Evolutionary conservation across 169 alveolate genomes (phyloP).

Genomic region (Cryptosporidium ubiquitum): DNA sequence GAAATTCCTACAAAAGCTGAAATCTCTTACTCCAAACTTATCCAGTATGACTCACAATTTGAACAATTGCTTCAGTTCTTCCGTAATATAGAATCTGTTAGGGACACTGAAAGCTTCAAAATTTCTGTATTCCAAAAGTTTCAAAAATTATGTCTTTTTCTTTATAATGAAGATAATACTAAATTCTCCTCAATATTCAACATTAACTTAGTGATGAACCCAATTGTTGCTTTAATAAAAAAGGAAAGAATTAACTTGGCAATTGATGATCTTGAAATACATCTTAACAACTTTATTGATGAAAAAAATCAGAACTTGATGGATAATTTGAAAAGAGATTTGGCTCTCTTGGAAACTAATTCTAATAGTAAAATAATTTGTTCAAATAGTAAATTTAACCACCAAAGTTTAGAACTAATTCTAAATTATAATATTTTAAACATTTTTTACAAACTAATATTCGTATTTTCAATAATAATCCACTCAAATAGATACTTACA

Average conservation of each 20-base stretch:
- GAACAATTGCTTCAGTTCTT: neutral
- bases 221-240: conserved; percentile 27
- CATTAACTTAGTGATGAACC: conserved; percentile 7
- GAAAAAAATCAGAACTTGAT: neutral
- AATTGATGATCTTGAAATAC: conserved; percentile 52
- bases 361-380: neutral
- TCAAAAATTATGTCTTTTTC: neutral
- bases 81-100: neutral
- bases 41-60: neutral
- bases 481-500: neutral
- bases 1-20: neutral
- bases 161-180: neutral
- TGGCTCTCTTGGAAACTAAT: neutral
- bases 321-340: neutral
- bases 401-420: neutral
- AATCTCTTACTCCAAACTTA: neutral
- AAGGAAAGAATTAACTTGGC: conserved; percentile 47
- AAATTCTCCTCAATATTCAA: neutral
- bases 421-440: neutral
- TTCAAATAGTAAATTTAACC: neutral
- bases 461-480: conserved; percentile 8
- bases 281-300: conserved; percentile 24
- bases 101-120: neutral
- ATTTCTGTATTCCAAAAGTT: neutral
- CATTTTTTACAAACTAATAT: conserved; percentile 21